Conservation (phyloP, 495 filamentous ascomycete genomes). For the Podospora pseudocomata region DNA sequence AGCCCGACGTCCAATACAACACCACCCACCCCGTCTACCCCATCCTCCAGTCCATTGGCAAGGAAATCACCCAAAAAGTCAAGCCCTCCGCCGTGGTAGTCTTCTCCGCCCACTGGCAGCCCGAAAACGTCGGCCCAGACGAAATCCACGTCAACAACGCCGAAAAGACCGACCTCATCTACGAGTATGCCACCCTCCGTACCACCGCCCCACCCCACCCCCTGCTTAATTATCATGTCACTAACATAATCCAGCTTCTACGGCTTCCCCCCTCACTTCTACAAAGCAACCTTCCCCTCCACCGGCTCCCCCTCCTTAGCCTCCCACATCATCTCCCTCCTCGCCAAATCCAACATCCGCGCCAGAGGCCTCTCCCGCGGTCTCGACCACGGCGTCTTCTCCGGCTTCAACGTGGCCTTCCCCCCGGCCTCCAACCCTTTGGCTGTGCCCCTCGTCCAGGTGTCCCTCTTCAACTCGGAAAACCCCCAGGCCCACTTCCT, state of each 20-base stretch:
- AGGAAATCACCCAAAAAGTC: slow-evolving; percentile 74
- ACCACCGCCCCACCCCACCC: slow-evolving; percentile 30
- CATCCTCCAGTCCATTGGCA: slow-evolving; percentile 65
- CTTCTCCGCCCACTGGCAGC: slow-evolving; percentile 86
- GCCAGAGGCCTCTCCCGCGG: slow-evolving; percentile 63
- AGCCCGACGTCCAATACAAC: slow-evolving; percentile 75
- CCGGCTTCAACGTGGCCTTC: slow-evolving; percentile 68
- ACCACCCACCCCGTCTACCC: slow-evolving; percentile 68
- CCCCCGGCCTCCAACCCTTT: slow-evolving; percentile 69
- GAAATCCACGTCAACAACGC: slow-evolving; percentile 70
- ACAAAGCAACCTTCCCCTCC: slow-evolving; percentile 65
- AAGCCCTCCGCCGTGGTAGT: slow-evolving; percentile 80
- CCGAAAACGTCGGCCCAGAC: slow-evolving; percentile 26
- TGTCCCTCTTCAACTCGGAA: slow-evolving; percentile 68
- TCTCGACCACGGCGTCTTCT: slow-evolving; percentile 80
- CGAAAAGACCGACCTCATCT: slow-evolving; percentile 68
- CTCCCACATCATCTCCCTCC: slow-evolving; percentile 56
- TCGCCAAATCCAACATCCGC: slow-evolving; percentile 59
- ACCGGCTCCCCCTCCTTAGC: slow-evolving; percentile 64
- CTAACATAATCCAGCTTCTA: slow-evolving; percentile 49
- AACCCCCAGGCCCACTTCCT: slow-evolving; percentile 67
- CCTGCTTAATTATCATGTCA: too few species aligned
- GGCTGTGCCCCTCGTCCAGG: slow-evolving; percentile 74
- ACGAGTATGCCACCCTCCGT: slow-evolving; percentile 46
- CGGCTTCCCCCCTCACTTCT: slow-evolving; percentile 63